Evolutionary conservation across 371 early-diverging fungal species (phyloP).

Genomic region (Mucor ambiguus): DNA sequence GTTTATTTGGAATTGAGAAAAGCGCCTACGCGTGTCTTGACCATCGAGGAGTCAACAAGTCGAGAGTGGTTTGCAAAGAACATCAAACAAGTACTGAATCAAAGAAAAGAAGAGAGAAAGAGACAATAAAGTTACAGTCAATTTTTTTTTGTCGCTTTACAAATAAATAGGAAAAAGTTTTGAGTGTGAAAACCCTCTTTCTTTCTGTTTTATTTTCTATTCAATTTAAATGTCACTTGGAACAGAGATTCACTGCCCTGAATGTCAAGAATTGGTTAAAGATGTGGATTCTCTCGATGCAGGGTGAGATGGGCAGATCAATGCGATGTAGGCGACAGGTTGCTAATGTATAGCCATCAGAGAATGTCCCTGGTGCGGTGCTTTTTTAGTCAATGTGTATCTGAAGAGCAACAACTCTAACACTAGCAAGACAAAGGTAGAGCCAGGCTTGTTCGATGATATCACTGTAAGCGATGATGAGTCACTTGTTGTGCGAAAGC

Average conservation of each 20-base stretch:
- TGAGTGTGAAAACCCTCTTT: background rate
- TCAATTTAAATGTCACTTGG: background rate
- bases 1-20: conserved; percentile 23
- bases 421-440: background rate
- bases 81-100: conserved; percentile 11
- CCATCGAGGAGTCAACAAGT: conserved; percentile 24
- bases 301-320: background rate
- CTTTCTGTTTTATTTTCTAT: background rate
- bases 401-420: background rate
- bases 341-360: background rate
- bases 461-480: background rate
- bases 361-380: background rate
- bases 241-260: background rate
- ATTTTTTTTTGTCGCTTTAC: background rate
- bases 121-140: conserved; percentile 16
- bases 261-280: background rate
- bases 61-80: conserved; percentile 26
- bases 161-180: background rate
- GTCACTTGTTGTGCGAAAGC: background rate
- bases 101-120: conserved; percentile 19
- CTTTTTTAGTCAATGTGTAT: background rate
- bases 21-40: background rate
- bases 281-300: background rate
- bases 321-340: background rate
- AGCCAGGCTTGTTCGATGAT: background rate